phyloP scores from a whole-genome alignment of 192 early-diverging fungal species.

The Umbelopsis isabellina region DNA sequence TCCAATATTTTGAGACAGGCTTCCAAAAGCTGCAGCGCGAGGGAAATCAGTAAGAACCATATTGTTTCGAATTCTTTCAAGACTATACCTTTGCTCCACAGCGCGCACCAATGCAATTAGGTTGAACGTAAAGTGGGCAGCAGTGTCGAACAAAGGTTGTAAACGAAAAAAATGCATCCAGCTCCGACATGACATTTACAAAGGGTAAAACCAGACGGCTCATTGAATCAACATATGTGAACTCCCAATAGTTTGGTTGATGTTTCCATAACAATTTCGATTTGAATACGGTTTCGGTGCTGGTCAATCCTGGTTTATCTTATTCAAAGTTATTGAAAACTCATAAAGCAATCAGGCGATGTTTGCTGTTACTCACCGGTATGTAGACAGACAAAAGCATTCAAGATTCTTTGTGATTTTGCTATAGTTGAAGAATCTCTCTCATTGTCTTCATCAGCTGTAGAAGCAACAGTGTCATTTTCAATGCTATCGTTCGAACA shows the following conservation, averaged over 20 bases:
- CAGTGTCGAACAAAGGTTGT: slow-evolving; percentile 84
- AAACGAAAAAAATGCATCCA: slow-evolving; percentile 89
- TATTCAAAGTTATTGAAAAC: not conserved
- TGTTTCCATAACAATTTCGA: not conserved
- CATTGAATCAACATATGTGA: slow-evolving; percentile 95
- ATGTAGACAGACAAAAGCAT: slow-evolving; percentile 85
- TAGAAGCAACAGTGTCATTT: slow-evolving; percentile 89
- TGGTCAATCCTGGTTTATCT: not conserved
- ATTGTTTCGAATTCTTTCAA: not conserved
- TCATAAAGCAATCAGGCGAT: not conserved
- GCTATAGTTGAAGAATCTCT: slow-evolving; percentile 69
- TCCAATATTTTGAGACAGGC: slow-evolving; percentile 78
- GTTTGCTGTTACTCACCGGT: slow-evolving; percentile 56
- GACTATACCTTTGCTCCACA: slow-evolving; percentile 77
- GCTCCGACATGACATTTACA: slow-evolving; percentile 88
- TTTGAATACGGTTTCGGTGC: not conserved
- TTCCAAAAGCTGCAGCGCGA: slow-evolving; percentile 72
- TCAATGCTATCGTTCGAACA: slow-evolving; percentile 78
- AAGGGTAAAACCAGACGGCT: slow-evolving; percentile 93
- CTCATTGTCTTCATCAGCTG: slow-evolving; percentile 81
- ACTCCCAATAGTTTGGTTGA: slow-evolving; percentile 29
- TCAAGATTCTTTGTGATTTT: slow-evolving; percentile 77
- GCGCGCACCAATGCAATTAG: slow-evolving; percentile 86
- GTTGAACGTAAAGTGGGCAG: slow-evolving; percentile 94
- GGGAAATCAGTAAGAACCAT: slow-evolving; percentile 7